phyloP scores from a whole-genome alignment of 2,329 filamentous ascomycete genomes.

The Albophoma yamanashiensis region DNA sequence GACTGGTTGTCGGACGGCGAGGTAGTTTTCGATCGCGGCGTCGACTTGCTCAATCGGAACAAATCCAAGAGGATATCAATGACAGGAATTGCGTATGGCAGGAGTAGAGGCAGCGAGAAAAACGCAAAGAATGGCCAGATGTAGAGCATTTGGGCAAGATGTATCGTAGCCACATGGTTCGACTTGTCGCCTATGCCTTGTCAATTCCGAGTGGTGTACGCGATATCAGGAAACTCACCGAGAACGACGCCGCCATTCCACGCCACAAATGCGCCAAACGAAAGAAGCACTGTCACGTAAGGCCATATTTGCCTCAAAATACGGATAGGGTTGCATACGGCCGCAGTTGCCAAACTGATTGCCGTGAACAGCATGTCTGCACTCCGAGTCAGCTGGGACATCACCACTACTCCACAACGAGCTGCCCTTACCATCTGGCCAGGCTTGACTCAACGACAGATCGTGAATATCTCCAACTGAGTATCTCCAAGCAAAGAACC shows the following conservation, averaged over 20 bases:
- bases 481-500: constrained; percentile 30
- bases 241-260: constrained; percentile 92
- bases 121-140: constrained; percentile 85
- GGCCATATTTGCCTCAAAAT: constrained; percentile 43
- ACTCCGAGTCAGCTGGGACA: constrained; percentile 6
- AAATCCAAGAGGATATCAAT: constrained; percentile 7
- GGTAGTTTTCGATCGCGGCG: background rate
- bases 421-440: constrained; percentile 36
- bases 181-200: constrained; percentile 68
- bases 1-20: background rate
- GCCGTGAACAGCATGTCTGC: constrained; percentile 45
- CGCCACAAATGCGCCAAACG: constrained; percentile 65
- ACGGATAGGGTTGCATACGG: constrained; percentile 33
- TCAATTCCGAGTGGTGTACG: background rate
- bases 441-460: constrained; percentile 32
- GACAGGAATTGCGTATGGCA: constrained; percentile 36
- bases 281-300: constrained; percentile 48
- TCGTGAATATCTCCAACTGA: constrained; percentile 46
- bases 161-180: constrained; percentile 83
- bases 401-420: background rate
- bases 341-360: constrained; percentile 53
- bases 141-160: constrained; percentile 88
- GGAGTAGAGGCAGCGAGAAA: constrained; percentile 73
- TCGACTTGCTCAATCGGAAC: background rate
- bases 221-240: constrained; percentile 37